phyloP scores from a whole-genome alignment of 139 green algal genomes.

The Haematococcus sp. region DNA sequence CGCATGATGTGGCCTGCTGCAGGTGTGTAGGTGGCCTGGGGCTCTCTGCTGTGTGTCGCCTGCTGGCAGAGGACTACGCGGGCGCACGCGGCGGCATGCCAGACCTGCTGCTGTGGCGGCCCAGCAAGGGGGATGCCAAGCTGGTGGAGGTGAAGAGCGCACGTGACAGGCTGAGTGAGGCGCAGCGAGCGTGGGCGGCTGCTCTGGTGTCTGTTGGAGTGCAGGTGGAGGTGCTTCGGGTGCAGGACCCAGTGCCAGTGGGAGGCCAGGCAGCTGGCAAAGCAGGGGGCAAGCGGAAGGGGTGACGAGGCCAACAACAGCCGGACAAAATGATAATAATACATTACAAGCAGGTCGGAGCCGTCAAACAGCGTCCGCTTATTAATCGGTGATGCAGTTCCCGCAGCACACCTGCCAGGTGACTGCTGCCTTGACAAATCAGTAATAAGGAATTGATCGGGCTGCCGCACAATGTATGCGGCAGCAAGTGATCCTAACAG shows the following conservation, averaged over 20 bases:
- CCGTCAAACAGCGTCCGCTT: no score
- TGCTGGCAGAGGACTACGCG: slow-evolving; percentile 74
- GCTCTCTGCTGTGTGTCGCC: slow-evolving; percentile 68
- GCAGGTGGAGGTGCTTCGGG: slow-evolving; percentile 24
- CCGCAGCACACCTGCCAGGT: no score
- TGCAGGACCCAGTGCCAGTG: slow-evolving; percentile 9
- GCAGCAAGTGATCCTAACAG: no score
- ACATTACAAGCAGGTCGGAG: no score
- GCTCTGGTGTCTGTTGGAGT: slow-evolving; percentile 56
- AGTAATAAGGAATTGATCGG: no score
- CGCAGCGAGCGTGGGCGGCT: slow-evolving; percentile 77
- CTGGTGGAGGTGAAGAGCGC: slow-evolving; percentile 40
- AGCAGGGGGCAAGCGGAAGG: no score
- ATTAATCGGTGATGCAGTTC: no score
- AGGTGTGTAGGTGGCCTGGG: slow-evolving; percentile 67
- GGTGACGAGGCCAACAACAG: no score
- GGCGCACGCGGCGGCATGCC: slow-evolving; percentile 77
- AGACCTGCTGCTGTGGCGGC: slow-evolving; percentile 85
- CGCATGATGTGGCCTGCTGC: not conserved
- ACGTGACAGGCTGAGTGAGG: slow-evolving; percentile 65
- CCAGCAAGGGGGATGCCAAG: slow-evolving; percentile 21
- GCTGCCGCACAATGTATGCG: no score
- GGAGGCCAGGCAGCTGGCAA: no score
- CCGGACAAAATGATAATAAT: no score
- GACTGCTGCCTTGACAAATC: no score